Percentiles rank a stretch among this genome's conserved stretches.
phyloP scores from a whole-genome alignment of 768 basidiomycete species.

The Lactarius quietus region DNA sequence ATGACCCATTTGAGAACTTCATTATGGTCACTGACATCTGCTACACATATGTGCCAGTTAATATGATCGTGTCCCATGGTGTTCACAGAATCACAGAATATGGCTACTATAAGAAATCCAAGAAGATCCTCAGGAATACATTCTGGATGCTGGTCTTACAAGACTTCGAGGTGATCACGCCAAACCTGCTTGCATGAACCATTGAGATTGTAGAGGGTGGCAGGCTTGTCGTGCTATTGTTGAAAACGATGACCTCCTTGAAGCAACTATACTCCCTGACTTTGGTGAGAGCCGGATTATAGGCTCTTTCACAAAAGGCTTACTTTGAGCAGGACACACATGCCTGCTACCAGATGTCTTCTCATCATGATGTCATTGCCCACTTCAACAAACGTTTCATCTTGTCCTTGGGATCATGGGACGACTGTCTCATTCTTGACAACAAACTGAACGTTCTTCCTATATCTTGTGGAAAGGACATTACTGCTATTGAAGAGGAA shows the following conservation, averaged over 20 bases:
- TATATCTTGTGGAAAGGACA: conserved; percentile 92
- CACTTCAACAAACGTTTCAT: conserved; percentile 99
- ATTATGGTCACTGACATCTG: conserved; percentile 98
- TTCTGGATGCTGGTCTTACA: conserved; percentile 97
- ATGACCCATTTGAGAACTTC: conserved; percentile 97
- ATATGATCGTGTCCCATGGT: not conserved
- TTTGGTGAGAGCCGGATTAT: conserved; percentile 41
- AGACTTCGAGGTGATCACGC: conserved; percentile 97
- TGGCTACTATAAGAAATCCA: conserved; percentile 93
- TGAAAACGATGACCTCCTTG: conserved; percentile 94
- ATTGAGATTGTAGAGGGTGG: conserved; percentile 99
- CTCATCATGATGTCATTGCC: conserved; percentile 84
- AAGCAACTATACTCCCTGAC: conserved; percentile 92
- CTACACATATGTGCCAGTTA: conserved; percentile 67
- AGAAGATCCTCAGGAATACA: conserved; percentile 95
- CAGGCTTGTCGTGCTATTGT: conserved; percentile 77
- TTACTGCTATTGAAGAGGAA: conserved; percentile 57
- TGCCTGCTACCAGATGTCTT: conserved; percentile 86
- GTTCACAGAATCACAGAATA: conserved; percentile 1
- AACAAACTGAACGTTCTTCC: conserved; percentile 98
- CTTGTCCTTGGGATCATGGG: conserved; percentile 89
- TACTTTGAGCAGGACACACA: conserved; percentile 78
- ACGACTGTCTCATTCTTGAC: conserved; percentile 91
- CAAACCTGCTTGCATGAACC: conserved; percentile 92
- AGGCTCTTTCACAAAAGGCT: not conserved